Evolutionary conservation across 2,329 filamentous ascomycete species (phyloP), one percentile per base, ranked within the genome.

Genomic region (Cordyceps farinosa): DNA sequence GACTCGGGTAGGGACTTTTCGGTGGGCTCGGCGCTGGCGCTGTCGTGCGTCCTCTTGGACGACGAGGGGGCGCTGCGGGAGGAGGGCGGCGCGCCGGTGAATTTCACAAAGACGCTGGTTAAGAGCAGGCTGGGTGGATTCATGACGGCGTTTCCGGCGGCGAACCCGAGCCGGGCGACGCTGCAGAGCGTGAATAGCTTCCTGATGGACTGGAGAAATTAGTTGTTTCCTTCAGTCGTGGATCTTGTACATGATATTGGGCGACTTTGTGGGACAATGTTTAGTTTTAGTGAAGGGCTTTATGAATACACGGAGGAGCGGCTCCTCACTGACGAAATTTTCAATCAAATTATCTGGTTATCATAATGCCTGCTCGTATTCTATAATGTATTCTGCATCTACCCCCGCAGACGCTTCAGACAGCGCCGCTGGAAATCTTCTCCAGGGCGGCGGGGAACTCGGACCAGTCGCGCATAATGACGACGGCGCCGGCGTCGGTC

Each of bases 161-260:
- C 89, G 2, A 96, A 96, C 72, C 93, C 94, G 0, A 93, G 88
- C 66, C 82, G 95, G 42, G 84, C 90, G 29, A 97, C 93, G 0
- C 78, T 98, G 44, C 93, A 97, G 75, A 94, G 91, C 68, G 89
- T 98, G 5, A 97, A 98, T 75, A 90, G 90, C 62, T 96, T 91
- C 70, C 77, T 98, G 58, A 94, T 98, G 87, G 82, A 82, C 63
- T 80, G 77, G 75, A 71, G 72, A 52, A 75, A 68, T 62, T 75
- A 64, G 73, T 36, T 22, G 34, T 8, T 5, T 30, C 22, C 22
- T 1, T 22, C 22, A 22, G 51, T 9, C 22, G 13, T 40, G 38
- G 6, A 40, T 13, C 15, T 3, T 40, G 38, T 9, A 15, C 13
- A 13, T 15, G 1, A 3, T 38, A 10, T 11, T 3, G 11, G 9